Base-by-base conservation (phyloP, 805 yeast species). In the Saitoella complicata region DNA sequence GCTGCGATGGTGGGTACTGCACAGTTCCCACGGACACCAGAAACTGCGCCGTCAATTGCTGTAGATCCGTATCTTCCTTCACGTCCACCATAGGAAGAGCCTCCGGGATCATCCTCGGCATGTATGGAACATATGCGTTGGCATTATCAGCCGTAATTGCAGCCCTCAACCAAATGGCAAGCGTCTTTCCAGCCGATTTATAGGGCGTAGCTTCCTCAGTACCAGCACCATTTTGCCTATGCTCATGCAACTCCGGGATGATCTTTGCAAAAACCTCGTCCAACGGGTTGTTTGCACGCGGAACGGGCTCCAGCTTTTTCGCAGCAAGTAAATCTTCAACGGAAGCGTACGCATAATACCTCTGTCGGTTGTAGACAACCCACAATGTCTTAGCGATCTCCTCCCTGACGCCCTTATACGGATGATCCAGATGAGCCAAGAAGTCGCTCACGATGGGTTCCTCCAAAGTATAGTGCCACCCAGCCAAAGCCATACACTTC, bases 41-140 rank as follows among this genome's bases (percentile, higher is more conserved):
- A 21, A 73, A 52, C 6, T 60, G 53, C 1, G 72, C 66, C 0
- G 88, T 81, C 8, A 53, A 40, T 8, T 50, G 45, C 11, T 55
- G 49, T 5, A 65, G 53, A 41, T 80, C 83, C 51, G 93, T 81
- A 9, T 83, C 83, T 49, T 88, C 96, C 48, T 83, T 76, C 66
- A 81, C 71, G 39, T 69, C 71, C 43, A 76, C 73, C 40, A 85
- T 62, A 11, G 70, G 65, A 54, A 83, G 65, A 46, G 85, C 63
- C 49, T 82, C 77, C 31, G 95, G 94, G 31, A 86, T 68, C 43
- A 72, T 64, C 2, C 64, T 59, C 7, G 65, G 57, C 36, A 80
- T 60, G 45, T 72, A 70, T 3, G 75, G 75, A 39, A 73, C 69
- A 37, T 80, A 58, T 6, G 75, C 62, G 0, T 67, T 56, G 1